These are phyloP conservation scores for Linderniella brevidens DNA, from an alignment of 257 asterid species.

Conservation along the genomic window DNA sequence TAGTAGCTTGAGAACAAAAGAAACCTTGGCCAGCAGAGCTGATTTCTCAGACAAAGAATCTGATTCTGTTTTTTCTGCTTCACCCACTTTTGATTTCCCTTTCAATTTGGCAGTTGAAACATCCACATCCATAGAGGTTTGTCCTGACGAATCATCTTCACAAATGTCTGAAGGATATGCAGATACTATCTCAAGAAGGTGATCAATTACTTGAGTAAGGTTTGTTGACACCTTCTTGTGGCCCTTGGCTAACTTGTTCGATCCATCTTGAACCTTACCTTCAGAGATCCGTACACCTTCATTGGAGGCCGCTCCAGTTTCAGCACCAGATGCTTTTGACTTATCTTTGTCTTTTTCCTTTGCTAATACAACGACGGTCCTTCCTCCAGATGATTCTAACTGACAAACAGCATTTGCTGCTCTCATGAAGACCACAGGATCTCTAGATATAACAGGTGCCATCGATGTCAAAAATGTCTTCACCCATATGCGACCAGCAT, in stretches of 20 bases:
- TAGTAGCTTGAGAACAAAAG: conserved; percentile 80
- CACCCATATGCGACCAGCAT: conserved; percentile 57
- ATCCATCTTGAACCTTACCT: conserved; percentile 60
- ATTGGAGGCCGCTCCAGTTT: conserved; percentile 35
- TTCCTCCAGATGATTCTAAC: conserved; percentile 88
- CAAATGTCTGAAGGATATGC: conserved; percentile 32
- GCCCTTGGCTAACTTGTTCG: conserved; percentile 49
- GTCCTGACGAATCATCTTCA: conserved; percentile 23
- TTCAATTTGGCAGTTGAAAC: conserved; percentile 58
- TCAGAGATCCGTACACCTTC: conserved; percentile 57
- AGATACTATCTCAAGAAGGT: conserved; percentile 73
- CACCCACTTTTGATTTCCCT: conserved; percentile 92
- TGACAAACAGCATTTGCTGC: conserved; percentile 81
- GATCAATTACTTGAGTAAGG: conserved; percentile 77
- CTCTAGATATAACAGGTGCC: conserved; percentile 93
- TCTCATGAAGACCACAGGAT: conserved; percentile 78
- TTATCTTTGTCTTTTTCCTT: conserved; percentile 70
- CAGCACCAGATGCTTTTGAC: conserved; percentile 34
- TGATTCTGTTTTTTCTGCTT: conserved; percentile 32
- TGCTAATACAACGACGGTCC: conserved; percentile 49
- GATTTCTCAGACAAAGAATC: conserved; percentile 55
- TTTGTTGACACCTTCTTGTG: conserved; percentile 83
- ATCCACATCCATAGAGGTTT: conserved; percentile 80
- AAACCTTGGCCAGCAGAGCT: conserved; percentile 68
- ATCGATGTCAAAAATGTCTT: conserved; percentile 77